Base-by-base conservation (phyloP, 352 stramenopile species). In the Pythium periplocum region DNA sequence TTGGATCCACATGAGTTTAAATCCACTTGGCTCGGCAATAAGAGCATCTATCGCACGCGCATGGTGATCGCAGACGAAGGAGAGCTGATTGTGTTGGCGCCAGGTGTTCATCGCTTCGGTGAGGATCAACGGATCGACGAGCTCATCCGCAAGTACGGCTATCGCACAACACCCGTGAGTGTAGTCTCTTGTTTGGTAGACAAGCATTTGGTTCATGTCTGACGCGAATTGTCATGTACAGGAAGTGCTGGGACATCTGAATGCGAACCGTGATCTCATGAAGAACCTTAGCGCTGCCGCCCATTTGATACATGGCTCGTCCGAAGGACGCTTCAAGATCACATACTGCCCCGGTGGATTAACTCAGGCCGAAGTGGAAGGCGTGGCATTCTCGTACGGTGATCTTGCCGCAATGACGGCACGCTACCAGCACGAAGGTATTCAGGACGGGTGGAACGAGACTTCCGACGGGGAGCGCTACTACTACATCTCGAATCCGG, bases 1-100 rank as follows among this genome's bases (percentile, higher is more conserved):
- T 61, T 99, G 43, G 96, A 98, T 53, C 78, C 85, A 26, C 69
- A 98, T 31, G 95, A 98, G 66, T 99, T 98, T 78, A 96, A 98
- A 66, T 98, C 95, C 5, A 99, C 96, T 8, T 99, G 96, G 96
- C 69, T 99, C 10, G 96, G 95, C 6, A 98, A 98, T 77, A 99
- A 99, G 68, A 89, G 89, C 36, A 98, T 99, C 59, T 99, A 99
- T 62, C 75, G 96, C 45, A 98, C 96, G 46, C 78, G 96, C 42
- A 98, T 99, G 96, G 92, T 91, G 17, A 98, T 99, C 59, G 95
- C 88, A 4, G 93, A 98, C 53, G 86, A 81, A 36, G 96, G 95
- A 1, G 89, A 98, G 50, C 69, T 99, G 0, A 81, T 99, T 36
- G 87, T 99, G 11, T 66, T 99, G 30, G 96, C 93, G 10, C 96